Base-by-base conservation (phyloP, 108 stramenopile species). In the Fragilariopsis cylindrus region DNA sequence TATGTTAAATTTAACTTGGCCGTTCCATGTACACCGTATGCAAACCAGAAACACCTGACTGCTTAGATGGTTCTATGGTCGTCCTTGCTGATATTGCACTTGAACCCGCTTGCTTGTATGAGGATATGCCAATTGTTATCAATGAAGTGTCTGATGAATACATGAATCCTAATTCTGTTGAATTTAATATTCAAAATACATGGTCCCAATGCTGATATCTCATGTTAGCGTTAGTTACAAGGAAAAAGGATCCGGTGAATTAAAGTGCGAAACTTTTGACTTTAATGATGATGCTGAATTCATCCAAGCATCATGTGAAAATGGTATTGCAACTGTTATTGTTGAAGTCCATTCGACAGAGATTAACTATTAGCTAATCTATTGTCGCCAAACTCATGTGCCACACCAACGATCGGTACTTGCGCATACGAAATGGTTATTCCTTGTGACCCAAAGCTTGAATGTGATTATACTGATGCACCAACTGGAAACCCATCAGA, bases 1-100 rank as follows among this genome's bases (percentile, higher is more conserved):
- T 15, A 46, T 65, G 65, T 65, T 65, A 45, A 42, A 5, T 46
- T 47, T 45, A 46, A 5, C 3, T 12, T 45, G 4, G 19, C 3
- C 13, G 3, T 65, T 13, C 65, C 65, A 47, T 65, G 65, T 19
- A 65, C 65, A 46, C 65, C 65, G 12, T 46, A 4, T 65, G 65
- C 47, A 48, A 65, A 41, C 65, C 65, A 13, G 44, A 13, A 47
- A 6, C 47, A 41, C 65, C 65, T 41, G 44, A 13, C 6, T 65
- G 65, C 19, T 16, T 65, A 4, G 65, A 65, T 45, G 65, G 47
- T 12, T 45, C 65, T 12, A 13, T 65, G 8, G 65, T 65, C 43
- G 18, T 18, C n/a, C 41, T 45, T 65, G 65, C 41, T 65, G 65
- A 65, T 13, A 65, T 65, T 65, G 65, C 39, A 15, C 0, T 2